Conservation (phyloP, 495 filamentous ascomycete species). For the Halenospora varia region DNA sequence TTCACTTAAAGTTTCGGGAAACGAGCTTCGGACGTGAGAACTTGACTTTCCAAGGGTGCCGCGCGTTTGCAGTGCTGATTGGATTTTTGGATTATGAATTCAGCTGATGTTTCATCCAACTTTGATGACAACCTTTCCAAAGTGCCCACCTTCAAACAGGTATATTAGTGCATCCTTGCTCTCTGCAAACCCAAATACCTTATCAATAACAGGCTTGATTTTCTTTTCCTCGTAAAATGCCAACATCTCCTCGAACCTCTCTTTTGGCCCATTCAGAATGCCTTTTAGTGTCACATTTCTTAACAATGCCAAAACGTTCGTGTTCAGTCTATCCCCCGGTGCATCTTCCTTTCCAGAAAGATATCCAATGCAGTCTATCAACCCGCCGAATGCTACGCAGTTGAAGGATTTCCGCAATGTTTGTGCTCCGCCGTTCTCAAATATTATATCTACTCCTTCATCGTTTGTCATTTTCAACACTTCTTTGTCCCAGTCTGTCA, state of each 20-base stretch:
- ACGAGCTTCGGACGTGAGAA: too few relatives aligned
- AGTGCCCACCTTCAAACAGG: constrained; percentile 36
- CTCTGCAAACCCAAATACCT: constrained; percentile 34
- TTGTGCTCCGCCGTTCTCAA: constrained; percentile 45
- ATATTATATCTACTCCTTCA: constrained; percentile 41
- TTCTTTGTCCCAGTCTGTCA: constrained; percentile 37
- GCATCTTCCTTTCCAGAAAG: constrained; percentile 42
- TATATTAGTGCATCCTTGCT: constrained; percentile 41
- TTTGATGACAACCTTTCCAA: constrained; percentile 45
- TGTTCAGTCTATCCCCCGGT: constrained; percentile 32
- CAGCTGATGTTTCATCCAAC: constrained; percentile 5
- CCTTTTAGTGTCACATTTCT: constrained; percentile 36
- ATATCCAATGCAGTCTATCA: constrained; percentile 43
- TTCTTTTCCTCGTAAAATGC: constrained; percentile 29
- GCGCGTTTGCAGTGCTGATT: too few relatives aligned
- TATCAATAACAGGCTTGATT: constrained; percentile 34
- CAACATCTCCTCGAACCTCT: constrained; percentile 34
- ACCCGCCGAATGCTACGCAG: constrained; percentile 37
- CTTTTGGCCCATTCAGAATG: constrained; percentile 31
- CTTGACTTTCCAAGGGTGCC: background rate
- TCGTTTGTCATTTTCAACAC: constrained; percentile 34
- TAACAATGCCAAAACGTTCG: constrained; percentile 34
- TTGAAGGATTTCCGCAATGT: constrained; percentile 40
- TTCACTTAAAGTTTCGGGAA: too few relatives aligned
- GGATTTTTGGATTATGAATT: too few relatives aligned